Evolutionary conservation across 1,284 basidiomycete species (phyloP), one percentile per base, ranked within the genome.

Genomic region (Moesziomyces sp.): DNA sequence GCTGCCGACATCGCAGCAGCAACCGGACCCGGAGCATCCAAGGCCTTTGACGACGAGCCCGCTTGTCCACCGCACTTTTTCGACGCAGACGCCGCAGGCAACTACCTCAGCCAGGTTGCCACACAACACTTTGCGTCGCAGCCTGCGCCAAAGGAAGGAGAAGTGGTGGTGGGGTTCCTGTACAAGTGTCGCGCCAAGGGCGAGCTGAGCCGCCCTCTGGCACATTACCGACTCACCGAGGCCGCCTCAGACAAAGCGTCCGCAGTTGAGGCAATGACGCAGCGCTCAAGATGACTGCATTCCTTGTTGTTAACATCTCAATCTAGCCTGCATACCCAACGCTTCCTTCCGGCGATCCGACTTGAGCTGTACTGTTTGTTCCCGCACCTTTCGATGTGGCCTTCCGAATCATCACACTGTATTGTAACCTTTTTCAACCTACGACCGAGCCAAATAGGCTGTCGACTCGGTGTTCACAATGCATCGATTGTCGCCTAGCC

Each of bases 71-170:
- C 71, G 21, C 74, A 78, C 60, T 78, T 80, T 38, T 76, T 72
- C 55, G 79, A 81, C 30, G 72, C 64, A 18, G 70, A 78, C 45
- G 76, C 73, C 24, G 79, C 79, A 0, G 71, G 55, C 33, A 64
- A 58, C 43, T 78, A 78, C 54, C 59, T 81, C 23, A 68, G 74
- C 14, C 62, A 59, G 33, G 74, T 79, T 8, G 79, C 78, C n/a
- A 46, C 63, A 11, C 64, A 63, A 19, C 79, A 81, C 57, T 78
- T 81, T 53, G 65, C 62, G n/a, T 65, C 45, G 3, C 71, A 74
- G 46, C 79, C 78, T 7, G 63, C 76, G 14, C 79, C 79, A 3
- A 81, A 81, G 52, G 79, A 81, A 42, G 79, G 79, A 11, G 79
- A 81, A 52, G 74, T 80, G 2, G 79, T 81, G 0, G 79, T 81